Evolutionary conservation across 2,329 filamentous ascomycete genomes (phyloP).

Genomic region (Calonectria pauciramosa): DNA sequence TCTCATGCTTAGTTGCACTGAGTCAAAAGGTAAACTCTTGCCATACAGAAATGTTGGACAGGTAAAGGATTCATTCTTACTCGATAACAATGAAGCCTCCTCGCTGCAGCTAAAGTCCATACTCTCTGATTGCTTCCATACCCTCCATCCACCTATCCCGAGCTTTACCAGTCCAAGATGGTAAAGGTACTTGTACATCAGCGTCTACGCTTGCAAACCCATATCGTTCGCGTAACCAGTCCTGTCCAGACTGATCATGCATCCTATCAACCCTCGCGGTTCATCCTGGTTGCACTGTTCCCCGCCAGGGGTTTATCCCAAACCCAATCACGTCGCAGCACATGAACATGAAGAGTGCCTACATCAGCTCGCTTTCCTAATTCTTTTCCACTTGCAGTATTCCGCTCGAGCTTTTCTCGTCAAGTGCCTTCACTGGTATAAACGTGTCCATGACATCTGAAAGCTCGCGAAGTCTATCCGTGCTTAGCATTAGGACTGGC

Average conservation of each 20-base stretch:
- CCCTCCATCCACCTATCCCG: not conserved
- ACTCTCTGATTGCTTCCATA: not conserved
- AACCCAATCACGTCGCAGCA: not conserved
- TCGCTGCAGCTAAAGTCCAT: not conserved
- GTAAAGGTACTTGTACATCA: not conserved
- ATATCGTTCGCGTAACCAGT: not conserved
- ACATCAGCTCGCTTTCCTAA: not conserved
- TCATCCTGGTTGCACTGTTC: not conserved
- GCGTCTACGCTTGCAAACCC: not conserved
- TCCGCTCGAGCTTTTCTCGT: not conserved
- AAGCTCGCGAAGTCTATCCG: not conserved
- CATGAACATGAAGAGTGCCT: not conserved
- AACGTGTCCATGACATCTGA: not conserved
- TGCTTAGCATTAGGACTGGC: not conserved
- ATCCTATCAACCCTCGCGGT: not conserved
- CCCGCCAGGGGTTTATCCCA: not conserved
- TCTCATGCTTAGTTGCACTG: not conserved
- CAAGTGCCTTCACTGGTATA: not conserved
- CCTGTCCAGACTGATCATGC: not conserved
- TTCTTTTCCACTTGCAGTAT: not conserved
- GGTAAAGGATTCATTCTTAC: not conserved
- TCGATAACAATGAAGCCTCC: not conserved
- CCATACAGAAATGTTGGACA: not conserved
- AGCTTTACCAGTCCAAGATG: not conserved
- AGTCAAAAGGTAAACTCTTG: accelerated